Conservation (phyloP, 139 green algal genomes). For the Dunaliella sp. region DNA sequence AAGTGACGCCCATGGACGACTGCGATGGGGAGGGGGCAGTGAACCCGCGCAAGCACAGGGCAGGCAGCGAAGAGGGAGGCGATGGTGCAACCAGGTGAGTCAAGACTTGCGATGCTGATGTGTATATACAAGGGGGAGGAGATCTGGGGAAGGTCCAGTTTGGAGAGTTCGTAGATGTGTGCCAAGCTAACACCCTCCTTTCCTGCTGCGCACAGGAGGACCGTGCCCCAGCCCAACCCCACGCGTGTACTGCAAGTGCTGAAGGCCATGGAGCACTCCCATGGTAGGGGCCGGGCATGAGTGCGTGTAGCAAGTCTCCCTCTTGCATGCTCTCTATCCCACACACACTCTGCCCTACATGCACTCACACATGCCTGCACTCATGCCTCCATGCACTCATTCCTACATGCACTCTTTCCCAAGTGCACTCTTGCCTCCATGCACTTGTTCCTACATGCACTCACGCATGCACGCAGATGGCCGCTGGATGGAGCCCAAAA, state of each 20-base stretch:
- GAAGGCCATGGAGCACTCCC: slow-evolving; percentile 30
- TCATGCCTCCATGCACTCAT: no score
- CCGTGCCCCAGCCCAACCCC: slow-evolving; percentile 30
- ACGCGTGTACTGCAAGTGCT: slow-evolving; percentile 31
- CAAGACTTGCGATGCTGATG: no score
- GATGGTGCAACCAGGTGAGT: background rate
- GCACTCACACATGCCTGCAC: background rate
- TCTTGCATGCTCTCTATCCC: no score
- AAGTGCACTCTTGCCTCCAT: background rate
- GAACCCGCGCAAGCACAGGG: slow-evolving; percentile 2
- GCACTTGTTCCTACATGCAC: background rate
- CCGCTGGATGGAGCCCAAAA: slow-evolving; percentile 34
- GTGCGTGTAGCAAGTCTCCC: no score
- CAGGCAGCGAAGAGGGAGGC: background rate
- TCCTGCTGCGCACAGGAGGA: background rate
- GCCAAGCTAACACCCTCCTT: no score
- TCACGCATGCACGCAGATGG: background rate
- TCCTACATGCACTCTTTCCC: background rate
- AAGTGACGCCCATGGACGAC: background rate
- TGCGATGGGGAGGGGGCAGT: background rate
- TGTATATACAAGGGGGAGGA: no score
- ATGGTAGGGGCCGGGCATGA: slow-evolving; percentile 1
- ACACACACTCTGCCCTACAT: background rate
- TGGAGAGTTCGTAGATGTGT: no score
- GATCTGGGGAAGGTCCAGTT: no score